Base-by-base conservation (phyloP, 441 rosid species). In the Lagerstroemia fauriei region DNA sequence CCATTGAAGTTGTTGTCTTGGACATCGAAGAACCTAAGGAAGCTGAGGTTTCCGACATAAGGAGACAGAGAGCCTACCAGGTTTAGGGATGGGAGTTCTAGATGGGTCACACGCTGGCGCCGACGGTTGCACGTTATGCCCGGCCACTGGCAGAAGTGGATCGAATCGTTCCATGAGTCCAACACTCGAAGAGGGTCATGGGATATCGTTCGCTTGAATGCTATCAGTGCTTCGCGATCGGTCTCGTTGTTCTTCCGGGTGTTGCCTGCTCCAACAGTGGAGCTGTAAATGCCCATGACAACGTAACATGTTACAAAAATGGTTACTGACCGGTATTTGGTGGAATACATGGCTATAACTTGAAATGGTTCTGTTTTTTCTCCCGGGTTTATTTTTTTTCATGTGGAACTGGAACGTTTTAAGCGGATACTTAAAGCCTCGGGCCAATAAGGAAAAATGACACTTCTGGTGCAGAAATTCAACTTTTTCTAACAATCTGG, bases 11-110 rank as follows among this genome's bases (percentile, higher is more conserved):
- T 9, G 56, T 81, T 81, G 9, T 0, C 47, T 0, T 10, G 0
- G 0, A 84, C 18, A 14, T 24, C 27, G 46, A 84, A 20, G 12
- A 0, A 0, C 32, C 87, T 75, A 0, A 82, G 76, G 63, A 82
- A 82, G 7, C 78, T 82, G 77, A 85, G 75, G 75, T 85, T 82
- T 0, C 80, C 87, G 6, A 82, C 27, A 24, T 78, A 9, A 0
- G 85, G 83, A 47, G 87, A 69, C 4, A 84, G 22, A 27, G 83
- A 80, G 31, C 86, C 86, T 12, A 31, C 73, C 73, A 80, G 77
- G 5, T 31, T 59, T 57, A 47, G 63, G 0, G 76, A 69, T 3
- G 9, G n/a, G 24, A 84, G 83, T 11, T 84, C 73, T 2, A 84
- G 73, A 10, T n/a, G 12, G 68, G 29, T 61, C 29, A 61, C 68